These are phyloP conservation scores for Vachellia pachyceras DNA, from an alignment of 306 rosid genomes.

Conservation along the genomic window DNA sequence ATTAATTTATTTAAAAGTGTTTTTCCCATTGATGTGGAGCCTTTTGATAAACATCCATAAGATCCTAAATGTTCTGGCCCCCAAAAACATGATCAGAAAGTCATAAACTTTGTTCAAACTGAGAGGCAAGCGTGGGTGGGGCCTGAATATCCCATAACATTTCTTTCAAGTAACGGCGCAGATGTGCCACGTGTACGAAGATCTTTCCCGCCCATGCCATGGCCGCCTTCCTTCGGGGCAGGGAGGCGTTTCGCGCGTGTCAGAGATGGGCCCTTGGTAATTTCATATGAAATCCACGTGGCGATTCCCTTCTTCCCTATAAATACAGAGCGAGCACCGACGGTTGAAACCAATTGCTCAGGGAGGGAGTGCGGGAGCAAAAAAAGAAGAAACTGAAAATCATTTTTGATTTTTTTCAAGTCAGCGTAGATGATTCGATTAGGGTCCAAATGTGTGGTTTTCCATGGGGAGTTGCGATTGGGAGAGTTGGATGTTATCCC, in stretches of 20 bases:
- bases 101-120: no score
- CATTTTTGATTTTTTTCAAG: background rate
- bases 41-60: no score
- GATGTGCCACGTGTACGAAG: background rate
- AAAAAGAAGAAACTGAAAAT: conserved; percentile 38
- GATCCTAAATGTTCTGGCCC: no score
- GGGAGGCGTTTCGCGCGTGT: background rate
- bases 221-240: background rate
- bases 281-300: conserved; percentile 30
- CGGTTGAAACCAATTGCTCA: conserved; percentile 27
- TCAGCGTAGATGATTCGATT: conserved; percentile 64
- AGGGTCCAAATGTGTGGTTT: conserved; percentile 82
- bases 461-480: conserved; percentile 65
- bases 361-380: background rate
- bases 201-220: background rate
- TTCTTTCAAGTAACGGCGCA: background rate
- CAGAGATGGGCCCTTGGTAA: conserved; percentile 38
- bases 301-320: conserved; percentile 28
- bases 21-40: no score
- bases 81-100: no score
- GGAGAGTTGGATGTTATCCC: conserved; percentile 86
- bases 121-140: no score
- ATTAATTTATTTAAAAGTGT: no score
- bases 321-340: background rate
- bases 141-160: no score